Evolutionary conservation across 225 moss, liverwort and hornwort genomes (phyloP).

Genomic region (Climacium dendroides): DNA sequence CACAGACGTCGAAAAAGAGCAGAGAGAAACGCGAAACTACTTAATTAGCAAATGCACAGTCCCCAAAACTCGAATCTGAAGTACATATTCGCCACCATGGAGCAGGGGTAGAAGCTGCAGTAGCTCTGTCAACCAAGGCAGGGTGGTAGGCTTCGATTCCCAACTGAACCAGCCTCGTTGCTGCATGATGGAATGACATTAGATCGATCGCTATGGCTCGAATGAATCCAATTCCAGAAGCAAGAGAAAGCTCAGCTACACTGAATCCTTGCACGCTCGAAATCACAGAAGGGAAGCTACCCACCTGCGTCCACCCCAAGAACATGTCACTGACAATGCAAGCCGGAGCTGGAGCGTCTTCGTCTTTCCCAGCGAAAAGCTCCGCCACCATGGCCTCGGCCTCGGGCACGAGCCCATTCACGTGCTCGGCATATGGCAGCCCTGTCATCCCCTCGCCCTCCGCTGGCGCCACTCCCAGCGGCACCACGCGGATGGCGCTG

Average conservation of each 20-base stretch:
- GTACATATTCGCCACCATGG: neutral
- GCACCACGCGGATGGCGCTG: neutral
- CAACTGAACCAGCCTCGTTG: neutral
- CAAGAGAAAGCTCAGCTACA: neutral
- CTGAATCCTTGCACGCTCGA: neutral
- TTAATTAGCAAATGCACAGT: neutral
- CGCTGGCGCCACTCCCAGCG: neutral
- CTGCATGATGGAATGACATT: neutral
- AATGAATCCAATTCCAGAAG: neutral
- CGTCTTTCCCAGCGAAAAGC: neutral
- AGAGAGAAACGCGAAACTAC: neutral
- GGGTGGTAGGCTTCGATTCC: neutral
- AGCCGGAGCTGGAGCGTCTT: neutral
- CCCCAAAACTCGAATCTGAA: neutral
- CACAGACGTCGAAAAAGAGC: neutral
- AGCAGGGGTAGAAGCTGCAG: neutral
- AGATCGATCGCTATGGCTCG: neutral
- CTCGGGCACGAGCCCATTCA: neutral
- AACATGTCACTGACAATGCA: conserved; percentile 22
- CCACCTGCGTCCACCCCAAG: conserved; percentile 21
- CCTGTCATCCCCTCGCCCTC: neutral
- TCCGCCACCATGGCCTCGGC: neutral
- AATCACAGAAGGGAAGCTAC: neutral
- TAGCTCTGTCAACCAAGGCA: neutral
- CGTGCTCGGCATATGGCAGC: neutral